Base-by-base conservation (phyloP, 2,329 filamentous ascomycete genomes). In the Ophiognomonia clavigignenti-juglandacearum region DNA sequence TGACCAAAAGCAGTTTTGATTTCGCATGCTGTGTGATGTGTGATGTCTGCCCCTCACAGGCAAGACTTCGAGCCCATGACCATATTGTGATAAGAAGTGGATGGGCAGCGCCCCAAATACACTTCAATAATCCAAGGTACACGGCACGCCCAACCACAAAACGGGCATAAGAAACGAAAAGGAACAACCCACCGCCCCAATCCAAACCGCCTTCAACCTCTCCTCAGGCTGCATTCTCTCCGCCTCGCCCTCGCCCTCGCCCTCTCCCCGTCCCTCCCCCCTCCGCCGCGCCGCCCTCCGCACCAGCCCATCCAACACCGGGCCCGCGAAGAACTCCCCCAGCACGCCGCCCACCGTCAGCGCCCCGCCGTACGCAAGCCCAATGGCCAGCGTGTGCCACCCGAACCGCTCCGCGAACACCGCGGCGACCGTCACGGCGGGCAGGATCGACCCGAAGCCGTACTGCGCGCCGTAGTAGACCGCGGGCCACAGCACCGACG, bases 401-500 rank as follows among this genome's bases (percentile, higher is more conserved):
- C 55, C 53, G 49, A 61, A 64, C n/a, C 50, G 48, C 36, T 55
- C 46, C 8, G 54, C 43, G 49, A 64, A 63, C 20, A 62, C 61
- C 27, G 56, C 55, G 8, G 61, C 58, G 16, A 60, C 60, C 3
- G 61, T 64, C 3, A 63, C 61, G 13, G 62, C 62, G 9, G 59
- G 58, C 9, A 64, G 53, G 29, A 64, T 61, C 23, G 56, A 57
- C 8, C 58, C 57, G 44, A 62, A 63, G 19, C 58, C 61, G 45
- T 61, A 64, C 47, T 58, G 54, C 6, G 59, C 53, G 11, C 53
- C 53, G 45, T 62, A 64, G 44, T 63, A 64, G 5, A 62, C 45
- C 2, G 56, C 59, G 1, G 62, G 59, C 43, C 64, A 60, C 7
- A 62, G 48, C 8, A 64, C 59, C 7, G 55, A 59, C 1, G 62